Conservation (phyloP, 2,329 filamentous ascomycete genomes). For the Penicillium sp. region DNA sequence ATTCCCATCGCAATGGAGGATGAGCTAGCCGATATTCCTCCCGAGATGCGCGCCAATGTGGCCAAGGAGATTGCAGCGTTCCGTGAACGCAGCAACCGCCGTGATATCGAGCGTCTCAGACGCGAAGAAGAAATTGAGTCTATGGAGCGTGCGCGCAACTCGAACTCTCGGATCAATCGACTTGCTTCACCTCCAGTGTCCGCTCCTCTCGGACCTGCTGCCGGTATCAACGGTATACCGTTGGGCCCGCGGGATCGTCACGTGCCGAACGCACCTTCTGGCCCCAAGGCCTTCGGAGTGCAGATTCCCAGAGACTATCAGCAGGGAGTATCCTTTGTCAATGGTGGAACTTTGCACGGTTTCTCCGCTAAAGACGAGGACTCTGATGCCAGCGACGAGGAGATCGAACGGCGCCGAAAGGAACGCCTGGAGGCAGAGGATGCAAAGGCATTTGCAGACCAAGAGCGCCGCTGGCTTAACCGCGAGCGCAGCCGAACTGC, state of each 20-base stretch:
- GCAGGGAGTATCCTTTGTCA: slow-evolving; percentile 77
- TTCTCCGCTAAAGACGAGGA: slow-evolving; percentile 71
- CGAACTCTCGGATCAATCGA: slow-evolving; percentile 59
- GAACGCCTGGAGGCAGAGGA: slow-evolving; percentile 70
- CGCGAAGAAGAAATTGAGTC: slow-evolving; percentile 91
- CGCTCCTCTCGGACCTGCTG: slow-evolving; percentile 59
- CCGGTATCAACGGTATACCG: slow-evolving; percentile 69
- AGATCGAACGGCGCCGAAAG: slow-evolving; percentile 69
- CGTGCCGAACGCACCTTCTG: slow-evolving; percentile 70
- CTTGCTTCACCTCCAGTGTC: slow-evolving; percentile 67
- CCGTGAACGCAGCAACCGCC: slow-evolving; percentile 80
- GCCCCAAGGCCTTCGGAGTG: slow-evolving; percentile 59
- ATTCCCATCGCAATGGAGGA: slow-evolving; percentile 86
- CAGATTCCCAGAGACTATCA: slow-evolving; percentile 69
- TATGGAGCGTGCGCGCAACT: slow-evolving; percentile 71
- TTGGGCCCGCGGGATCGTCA: slow-evolving; percentile 66
- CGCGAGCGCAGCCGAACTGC: slow-evolving; percentile 79
- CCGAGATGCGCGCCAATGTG: slow-evolving; percentile 93
- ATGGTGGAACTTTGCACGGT: slow-evolving; percentile 66
- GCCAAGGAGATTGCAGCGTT: slow-evolving; percentile 92
- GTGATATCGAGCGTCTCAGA: slow-evolving; percentile 81
- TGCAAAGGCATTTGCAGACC: slow-evolving; percentile 76
- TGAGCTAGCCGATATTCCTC: slow-evolving; percentile 89
- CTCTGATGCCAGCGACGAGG: slow-evolving; percentile 79
- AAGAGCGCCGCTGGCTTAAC: slow-evolving; percentile 86